These are phyloP conservation scores for Amaranthus hypochondriacus DNA, from an alignment of 148 eudicot species.

Conservation along the genomic window DNA sequence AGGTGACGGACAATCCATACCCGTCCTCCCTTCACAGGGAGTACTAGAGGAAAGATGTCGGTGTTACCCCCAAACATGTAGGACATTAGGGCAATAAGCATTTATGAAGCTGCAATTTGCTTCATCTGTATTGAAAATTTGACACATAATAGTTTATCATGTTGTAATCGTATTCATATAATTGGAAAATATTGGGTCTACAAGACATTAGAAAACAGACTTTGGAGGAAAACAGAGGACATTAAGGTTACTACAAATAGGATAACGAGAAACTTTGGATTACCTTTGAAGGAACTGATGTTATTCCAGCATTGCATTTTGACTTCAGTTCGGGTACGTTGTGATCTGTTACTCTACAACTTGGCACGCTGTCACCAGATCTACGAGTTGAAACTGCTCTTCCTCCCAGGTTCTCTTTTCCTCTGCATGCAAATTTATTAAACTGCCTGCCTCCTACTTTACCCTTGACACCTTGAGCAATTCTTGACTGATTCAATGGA, in stretches of 20 bases:
- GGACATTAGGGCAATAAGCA: too few species aligned
- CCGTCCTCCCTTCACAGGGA: too few species aligned
- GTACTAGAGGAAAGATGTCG: too few species aligned
- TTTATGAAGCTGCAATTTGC: too few species aligned
- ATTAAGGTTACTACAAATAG: neutral
- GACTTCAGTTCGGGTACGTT: conserved; percentile 1
- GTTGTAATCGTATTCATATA: neutral
- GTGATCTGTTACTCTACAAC: conserved; percentile 14
- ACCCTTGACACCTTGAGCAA: conserved; percentile 2
- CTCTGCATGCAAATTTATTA: neutral
- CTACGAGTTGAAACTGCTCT: conserved; percentile 11
- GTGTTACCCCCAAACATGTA: too few species aligned
- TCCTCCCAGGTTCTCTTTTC: conserved; percentile 17
- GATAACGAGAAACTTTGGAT: neutral
- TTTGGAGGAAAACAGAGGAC: neutral
- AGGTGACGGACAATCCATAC: too few species aligned
- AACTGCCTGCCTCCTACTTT: conserved; percentile 12
- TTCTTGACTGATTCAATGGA: conserved; percentile 5
- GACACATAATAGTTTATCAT: too few species aligned
- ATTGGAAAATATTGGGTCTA: neutral
- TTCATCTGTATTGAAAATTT: too few species aligned
- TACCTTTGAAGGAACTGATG: conserved; percentile 22
- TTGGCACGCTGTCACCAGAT: conserved; percentile 15
- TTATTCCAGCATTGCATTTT: conserved; percentile 6
- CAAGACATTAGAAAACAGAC: neutral